Percentiles rank a stretch among this genome's conserved stretches.
These are phyloP conservation scores for Limnomonas spitsbergensis DNA, from an alignment of 139 green algal species.

Conservation along the genomic window DNA sequence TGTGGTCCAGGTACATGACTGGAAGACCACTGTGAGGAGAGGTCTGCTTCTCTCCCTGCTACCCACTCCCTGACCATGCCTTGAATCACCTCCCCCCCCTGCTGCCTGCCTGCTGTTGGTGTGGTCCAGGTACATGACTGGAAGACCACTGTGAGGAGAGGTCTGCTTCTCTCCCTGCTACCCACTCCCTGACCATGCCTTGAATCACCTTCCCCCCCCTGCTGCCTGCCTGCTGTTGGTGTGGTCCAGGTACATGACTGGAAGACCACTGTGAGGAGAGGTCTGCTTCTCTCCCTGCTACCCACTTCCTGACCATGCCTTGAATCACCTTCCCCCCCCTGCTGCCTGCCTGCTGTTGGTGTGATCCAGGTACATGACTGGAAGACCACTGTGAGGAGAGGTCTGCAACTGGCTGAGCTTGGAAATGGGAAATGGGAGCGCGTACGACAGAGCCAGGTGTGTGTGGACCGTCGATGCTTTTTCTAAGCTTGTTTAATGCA, in stretches of 20 bases:
- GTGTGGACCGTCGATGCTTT: neutral
- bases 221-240: neutral
- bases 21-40: no score
- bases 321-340: neutral
- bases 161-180: no score
- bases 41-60: no score
- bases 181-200: no score
- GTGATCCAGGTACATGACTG: neutral
- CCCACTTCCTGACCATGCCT: no score
- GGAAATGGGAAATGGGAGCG: neutral
- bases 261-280: no score
- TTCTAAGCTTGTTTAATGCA: no score
- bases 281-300: neutral
- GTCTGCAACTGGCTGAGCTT: neutral
- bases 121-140: no score
- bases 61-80: neutral
- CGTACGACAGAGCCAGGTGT: neutral
- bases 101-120: no score
- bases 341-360: neutral
- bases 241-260: neutral
- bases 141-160: neutral
- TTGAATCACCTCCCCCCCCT: neutral
- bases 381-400: neutral
- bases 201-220: neutral
- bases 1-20: no score